phyloP scores from a whole-genome alignment of 129 eudicot genomes.

The Tagetes patula region DNA sequence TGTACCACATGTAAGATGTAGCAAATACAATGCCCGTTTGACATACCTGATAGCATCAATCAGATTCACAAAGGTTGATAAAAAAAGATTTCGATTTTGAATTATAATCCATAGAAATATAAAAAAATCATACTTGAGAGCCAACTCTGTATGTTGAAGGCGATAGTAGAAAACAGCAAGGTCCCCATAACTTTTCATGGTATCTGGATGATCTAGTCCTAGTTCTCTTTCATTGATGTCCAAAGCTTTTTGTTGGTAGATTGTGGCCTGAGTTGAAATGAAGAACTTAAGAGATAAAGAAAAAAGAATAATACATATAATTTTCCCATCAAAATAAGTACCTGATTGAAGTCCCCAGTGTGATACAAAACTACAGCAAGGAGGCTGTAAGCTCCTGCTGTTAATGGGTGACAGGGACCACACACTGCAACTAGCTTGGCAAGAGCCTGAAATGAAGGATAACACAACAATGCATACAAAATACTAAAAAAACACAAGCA shows the following conservation, averaged over 20 bases:
- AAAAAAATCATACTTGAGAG: constrained; percentile 75
- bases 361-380: constrained; percentile 99
- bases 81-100: constrained; percentile 5
- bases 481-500: neutral
- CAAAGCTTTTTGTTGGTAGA: constrained; percentile 98
- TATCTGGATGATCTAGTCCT: constrained; percentile 99
- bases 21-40: constrained; percentile 85
- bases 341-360: constrained; percentile 99
- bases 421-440: constrained; percentile 98
- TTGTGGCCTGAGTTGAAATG: constrained; percentile 71
- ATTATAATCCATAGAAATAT: constrained; percentile 1
- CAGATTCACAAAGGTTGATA: neutral
- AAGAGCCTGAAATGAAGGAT: constrained; percentile 73
- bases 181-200: constrained; percentile 99
- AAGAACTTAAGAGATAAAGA: constrained; percentile 1
- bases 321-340: constrained; percentile 24
- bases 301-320: constrained; percentile 16
- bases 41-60: constrained; percentile 62
- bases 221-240: constrained; percentile 97
- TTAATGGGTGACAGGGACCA: constrained; percentile 98
- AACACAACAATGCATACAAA: neutral
- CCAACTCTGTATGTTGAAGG: constrained; percentile 97
- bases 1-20: constrained; percentile 97
- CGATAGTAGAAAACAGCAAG: constrained; percentile 99
- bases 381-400: constrained; percentile 99